Evolutionary conservation across 2,329 filamentous ascomycete genomes (phyloP).

Genomic region (Penicillium palitans): DNA sequence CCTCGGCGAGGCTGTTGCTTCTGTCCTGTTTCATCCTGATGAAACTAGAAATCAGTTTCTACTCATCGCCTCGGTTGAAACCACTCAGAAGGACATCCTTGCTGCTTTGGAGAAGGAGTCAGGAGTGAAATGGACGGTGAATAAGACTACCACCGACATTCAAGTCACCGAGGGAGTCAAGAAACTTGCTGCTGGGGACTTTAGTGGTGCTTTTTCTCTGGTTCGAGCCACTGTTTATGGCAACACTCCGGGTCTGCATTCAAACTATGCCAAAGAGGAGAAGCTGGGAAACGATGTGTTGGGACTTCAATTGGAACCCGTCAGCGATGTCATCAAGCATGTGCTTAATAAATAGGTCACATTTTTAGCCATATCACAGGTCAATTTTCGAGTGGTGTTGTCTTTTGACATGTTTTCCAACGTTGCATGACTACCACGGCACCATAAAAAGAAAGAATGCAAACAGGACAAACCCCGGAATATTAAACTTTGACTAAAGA

Average conservation of each 20-base stretch:
- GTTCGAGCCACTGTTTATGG: constrained; percentile 26
- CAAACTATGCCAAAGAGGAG: constrained; percentile 28
- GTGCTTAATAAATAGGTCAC: neutral
- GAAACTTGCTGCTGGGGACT: constrained; percentile 26
- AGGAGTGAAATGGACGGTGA: constrained; percentile 53
- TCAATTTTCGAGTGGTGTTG: no score
- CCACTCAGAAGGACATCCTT: constrained; percentile 60
- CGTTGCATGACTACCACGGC: neutral
- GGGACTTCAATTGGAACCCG: constrained; percentile 23
- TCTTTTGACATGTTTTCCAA: neutral
- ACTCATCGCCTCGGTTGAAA: constrained; percentile 57
- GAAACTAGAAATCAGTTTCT: constrained; percentile 61
- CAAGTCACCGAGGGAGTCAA: constrained; percentile 18
- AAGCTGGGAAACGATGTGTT: constrained; percentile 25
- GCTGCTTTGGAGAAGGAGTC: constrained; percentile 54
- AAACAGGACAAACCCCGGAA: neutral
- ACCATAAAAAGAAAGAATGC: neutral
- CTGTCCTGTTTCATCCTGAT: constrained; percentile 51
- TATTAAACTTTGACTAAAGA: neutral
- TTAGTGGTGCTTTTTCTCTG: constrained; percentile 25
- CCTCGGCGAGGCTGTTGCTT: constrained; percentile 55
- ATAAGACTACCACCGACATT: constrained; percentile 34
- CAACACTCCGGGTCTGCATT: constrained; percentile 19
- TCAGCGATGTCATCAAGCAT: constrained; percentile 21
- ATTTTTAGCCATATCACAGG: neutral